Evolutionary conservation across 305 asterid genomes (phyloP), one percentile per base, ranked within the genome.

Genomic region (Coffea humblotiana): DNA sequence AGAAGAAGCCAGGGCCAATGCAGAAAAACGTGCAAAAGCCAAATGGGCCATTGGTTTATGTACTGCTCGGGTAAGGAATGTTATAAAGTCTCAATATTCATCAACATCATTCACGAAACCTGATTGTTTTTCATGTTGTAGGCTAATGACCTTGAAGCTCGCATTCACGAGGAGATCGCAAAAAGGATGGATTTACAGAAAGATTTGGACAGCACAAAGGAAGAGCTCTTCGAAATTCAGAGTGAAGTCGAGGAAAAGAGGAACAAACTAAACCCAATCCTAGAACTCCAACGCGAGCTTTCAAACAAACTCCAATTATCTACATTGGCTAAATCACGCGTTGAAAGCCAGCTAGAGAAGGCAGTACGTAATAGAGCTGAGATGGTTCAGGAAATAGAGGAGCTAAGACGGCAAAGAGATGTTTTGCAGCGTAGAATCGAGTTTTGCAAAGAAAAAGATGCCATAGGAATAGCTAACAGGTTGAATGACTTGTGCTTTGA

Each of bases 381-480:
- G 27, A 86, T 88, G 85, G 85, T 93, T 78, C 84, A 76, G 70
- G 93, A 89, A 72, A 90, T 90, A 2, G 95, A 90, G 83, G 85
- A 87, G 25, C 77, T 89, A 48, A 88, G 93, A 75, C 75, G 82
- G 71, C 91, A 90, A 51, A 88, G 89, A 75, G 87, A 85, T 71
- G 90, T 90, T 58, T 75, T 91, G 29, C 89, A 86, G 49, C 91
- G 88, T 18, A 86, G 95, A 61, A 90, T 90, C 13, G 92, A 90
- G 78, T 93, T 91, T 78, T 90, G 97, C 69, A 90, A 60, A 58
- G 95, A 91, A 56, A 90, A 89, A 80, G 92, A 88, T 75, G 91
- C 90, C 27, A 83, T 90, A 76, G 84, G 77, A 19, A 80, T 78
- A 71, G 93, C 86, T 73, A 64, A 81, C 19, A 82, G 74, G 79